These are phyloP conservation scores for Schizopora paradoxa DNA, from an alignment of 1,284 basidiomycete species.

Conservation along the genomic window DNA sequence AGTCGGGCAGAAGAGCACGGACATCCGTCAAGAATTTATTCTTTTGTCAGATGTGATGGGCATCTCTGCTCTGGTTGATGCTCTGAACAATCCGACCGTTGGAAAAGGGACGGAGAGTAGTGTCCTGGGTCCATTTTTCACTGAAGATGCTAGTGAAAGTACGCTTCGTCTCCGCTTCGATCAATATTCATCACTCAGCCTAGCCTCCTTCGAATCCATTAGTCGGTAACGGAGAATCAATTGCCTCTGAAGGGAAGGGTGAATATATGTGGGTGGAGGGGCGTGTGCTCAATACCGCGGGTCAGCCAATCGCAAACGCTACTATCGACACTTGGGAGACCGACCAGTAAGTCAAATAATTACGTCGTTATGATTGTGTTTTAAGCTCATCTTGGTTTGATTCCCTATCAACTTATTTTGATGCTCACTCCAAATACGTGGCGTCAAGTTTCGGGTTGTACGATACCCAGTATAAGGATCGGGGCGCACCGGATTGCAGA, in stretches of 20 bases:
- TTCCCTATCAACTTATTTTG: conserved; percentile 3
- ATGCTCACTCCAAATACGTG: conserved; percentile 19
- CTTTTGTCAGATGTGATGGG: conserved; percentile 78
- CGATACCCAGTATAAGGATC: conserved; percentile 58
- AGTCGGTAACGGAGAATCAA: conserved; percentile 58
- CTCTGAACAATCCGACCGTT: conserved; percentile 68
- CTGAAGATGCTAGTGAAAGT: conserved; percentile 75
- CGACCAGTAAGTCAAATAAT: conserved; percentile 52
- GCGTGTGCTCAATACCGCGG: conserved; percentile 55
- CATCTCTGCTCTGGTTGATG: conserved; percentile 73
- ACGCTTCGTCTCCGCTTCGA: conserved; percentile 24
- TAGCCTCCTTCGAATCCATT: neutral
- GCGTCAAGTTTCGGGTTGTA: too few relatives aligned
- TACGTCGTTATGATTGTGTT: neutral
- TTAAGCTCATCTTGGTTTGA: neutral
- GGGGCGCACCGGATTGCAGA: conserved; percentile 68
- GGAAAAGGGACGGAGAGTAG: conserved; percentile 67
- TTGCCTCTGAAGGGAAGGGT: conserved; percentile 79
- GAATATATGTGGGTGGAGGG: conserved; percentile 80
- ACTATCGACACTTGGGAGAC: conserved; percentile 85
- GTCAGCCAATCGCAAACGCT: conserved; percentile 62
- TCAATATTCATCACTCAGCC: conserved; percentile 3
- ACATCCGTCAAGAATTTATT: conserved; percentile 79
- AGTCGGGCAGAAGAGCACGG: conserved; percentile 67
- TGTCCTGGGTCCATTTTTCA: conserved; percentile 82